Conservation (phyloP, 192 early-diverging fungal species). For the Polychytrium aggregatum region DNA sequence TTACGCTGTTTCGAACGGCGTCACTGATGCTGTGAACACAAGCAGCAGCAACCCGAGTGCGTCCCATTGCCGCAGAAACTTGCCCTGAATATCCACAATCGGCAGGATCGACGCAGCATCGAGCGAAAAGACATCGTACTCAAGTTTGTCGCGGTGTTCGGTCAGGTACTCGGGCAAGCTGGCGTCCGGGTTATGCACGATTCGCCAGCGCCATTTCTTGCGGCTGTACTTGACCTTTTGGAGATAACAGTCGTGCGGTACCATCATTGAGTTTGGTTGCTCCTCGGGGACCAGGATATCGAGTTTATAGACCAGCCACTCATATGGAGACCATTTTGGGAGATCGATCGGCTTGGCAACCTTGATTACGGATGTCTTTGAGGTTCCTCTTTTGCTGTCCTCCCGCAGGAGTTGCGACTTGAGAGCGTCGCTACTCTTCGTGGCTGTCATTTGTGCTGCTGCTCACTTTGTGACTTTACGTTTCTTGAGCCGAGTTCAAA, state of each 20-base stretch:
- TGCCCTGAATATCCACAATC: constrained; percentile 16
- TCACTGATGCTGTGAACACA: constrained; percentile 36
- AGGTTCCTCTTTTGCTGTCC: no score
- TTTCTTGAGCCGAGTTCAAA: no score
- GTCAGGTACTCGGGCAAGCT: constrained; percentile 28
- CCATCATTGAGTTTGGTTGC: constrained; percentile 23
- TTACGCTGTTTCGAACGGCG: constrained; percentile 42
- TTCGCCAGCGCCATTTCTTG: constrained; percentile 22
- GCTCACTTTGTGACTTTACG: no score
- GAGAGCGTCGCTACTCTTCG: no score
- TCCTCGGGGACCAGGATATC: constrained; percentile 33
- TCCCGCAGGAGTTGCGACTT: no score
- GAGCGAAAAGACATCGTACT: constrained; percentile 18
- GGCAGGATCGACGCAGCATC: constrained; percentile 14
- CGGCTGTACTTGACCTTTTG: constrained; percentile 29
- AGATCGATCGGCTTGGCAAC: no score
- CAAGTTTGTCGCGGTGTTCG: constrained; percentile 14
- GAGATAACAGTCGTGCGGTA: constrained; percentile 25
- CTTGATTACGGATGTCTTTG: no score
- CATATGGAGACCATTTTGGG: constrained; percentile 14
- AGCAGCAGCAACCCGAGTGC: constrained; percentile 26
- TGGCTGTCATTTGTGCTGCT: no score
- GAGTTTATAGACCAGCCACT: constrained; percentile 26
- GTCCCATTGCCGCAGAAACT: constrained; percentile 38
- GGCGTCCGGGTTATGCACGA: constrained; percentile 15